Conservation (phyloP, 441 rosid species). For the Rhodomyrtus psidioides region DNA sequence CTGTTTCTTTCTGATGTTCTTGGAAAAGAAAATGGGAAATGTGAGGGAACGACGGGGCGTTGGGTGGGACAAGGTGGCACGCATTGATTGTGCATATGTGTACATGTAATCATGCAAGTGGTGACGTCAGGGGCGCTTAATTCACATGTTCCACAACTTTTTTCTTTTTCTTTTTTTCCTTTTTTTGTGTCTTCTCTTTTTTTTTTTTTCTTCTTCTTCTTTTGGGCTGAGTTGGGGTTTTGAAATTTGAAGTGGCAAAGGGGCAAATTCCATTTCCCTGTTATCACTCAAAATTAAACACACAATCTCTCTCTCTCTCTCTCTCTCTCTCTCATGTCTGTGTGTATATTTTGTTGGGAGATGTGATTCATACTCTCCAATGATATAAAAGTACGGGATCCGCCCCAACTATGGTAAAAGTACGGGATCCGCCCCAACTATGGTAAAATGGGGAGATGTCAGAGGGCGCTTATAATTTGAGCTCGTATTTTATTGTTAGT, state of each 20-base stretch:
- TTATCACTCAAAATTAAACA: neutral
- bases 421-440: too few species aligned
- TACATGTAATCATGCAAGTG: neutral
- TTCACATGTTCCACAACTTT: neutral
- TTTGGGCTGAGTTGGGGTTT: neutral
- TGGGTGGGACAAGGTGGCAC: neutral
- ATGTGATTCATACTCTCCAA: too few species aligned
- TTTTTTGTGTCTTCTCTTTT: rapidly evolving
- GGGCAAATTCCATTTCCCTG: neutral
- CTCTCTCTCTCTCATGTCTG: too few species aligned
- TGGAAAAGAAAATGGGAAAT: neutral
- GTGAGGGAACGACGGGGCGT: neutral
- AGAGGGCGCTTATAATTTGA: too few species aligned
- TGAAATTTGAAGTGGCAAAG: neutral
- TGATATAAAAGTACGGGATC: too few species aligned
- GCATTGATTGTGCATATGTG: neutral
- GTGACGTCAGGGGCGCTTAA: neutral
- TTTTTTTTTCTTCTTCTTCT: too few species aligned
- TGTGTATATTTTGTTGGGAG: too few species aligned
- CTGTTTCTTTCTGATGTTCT: neutral
- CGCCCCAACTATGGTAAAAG: too few species aligned
- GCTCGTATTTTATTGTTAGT: too few species aligned
- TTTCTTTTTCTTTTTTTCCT: rapidly evolving
- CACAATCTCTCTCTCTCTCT: neutral
- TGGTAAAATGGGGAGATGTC: too few species aligned